Conservation (phyloP, 164 flowering plant genomes). For the Sextonia rubra region DNA sequence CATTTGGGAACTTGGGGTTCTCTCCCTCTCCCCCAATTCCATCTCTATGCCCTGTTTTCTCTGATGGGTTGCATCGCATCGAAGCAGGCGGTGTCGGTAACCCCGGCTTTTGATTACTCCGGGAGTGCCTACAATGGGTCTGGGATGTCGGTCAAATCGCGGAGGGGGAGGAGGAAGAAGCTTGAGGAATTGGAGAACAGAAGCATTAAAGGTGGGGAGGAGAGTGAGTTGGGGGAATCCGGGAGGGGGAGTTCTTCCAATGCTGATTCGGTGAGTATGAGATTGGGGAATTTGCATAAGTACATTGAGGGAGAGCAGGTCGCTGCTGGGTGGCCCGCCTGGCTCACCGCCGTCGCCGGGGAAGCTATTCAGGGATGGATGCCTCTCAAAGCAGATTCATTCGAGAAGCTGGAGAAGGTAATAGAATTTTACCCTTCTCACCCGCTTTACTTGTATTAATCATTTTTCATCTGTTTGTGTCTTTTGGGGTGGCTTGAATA, state of each 20-base stretch:
- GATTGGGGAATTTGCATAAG: slow-evolving; percentile 45
- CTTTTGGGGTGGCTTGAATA: background rate
- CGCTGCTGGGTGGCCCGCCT: slow-evolving; percentile 89
- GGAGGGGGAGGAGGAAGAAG: slow-evolving; percentile 9
- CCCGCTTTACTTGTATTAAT: background rate
- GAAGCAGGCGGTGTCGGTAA: slow-evolving; percentile 38
- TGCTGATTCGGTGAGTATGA: slow-evolving; percentile 32
- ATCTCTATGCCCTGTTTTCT: background rate
- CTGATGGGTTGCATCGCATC: slow-evolving; percentile 63
- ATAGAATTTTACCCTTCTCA: background rate
- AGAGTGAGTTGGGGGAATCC: slow-evolving; percentile 18
- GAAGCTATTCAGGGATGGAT: slow-evolving; percentile 87
- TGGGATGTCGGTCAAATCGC: slow-evolving; percentile 17
- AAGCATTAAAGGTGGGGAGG: background rate
- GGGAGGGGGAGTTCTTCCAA: slow-evolving; percentile 33
- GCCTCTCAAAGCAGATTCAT: slow-evolving; percentile 68
- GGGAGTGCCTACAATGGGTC: slow-evolving; percentile 22
- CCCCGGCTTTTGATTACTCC: slow-evolving; percentile 37
- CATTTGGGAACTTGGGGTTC: slow-evolving; percentile 18
- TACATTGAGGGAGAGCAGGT: slow-evolving; percentile 60
- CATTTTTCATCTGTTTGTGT: background rate
- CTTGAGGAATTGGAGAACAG: slow-evolving; percentile 11
- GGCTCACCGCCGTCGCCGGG: slow-evolving; percentile 70
- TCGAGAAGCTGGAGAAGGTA: slow-evolving; percentile 86
- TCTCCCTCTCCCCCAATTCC: background rate